Conservation (phyloP, 2,329 filamentous ascomycete species). For the Trichothecium roseum region DNA sequence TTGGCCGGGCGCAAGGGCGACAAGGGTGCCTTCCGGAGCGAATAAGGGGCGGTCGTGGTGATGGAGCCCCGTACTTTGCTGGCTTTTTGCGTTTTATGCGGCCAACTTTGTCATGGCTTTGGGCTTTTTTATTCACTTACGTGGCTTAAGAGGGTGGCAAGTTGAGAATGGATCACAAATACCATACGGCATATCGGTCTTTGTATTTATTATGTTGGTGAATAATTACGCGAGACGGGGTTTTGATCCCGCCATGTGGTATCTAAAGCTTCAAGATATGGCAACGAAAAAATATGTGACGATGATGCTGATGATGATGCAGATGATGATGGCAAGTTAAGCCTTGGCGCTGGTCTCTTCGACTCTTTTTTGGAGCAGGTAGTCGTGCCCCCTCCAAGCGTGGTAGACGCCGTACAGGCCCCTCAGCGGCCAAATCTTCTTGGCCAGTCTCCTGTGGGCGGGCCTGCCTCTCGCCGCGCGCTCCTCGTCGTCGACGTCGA, state of each 20-base stretch:
- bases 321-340: no score
- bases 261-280: not conserved
- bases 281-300: conserved; percentile 2
- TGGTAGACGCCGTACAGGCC: conserved; percentile 36
- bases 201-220: no score
- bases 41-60: conserved; percentile 5
- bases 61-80: conserved; percentile 13
- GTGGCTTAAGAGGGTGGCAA: no score
- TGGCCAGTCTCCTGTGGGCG: conserved; percentile 17
- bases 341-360: not conserved
- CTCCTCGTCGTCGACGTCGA: conserved; percentile 27
- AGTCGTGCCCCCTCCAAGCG: conserved; percentile 33
- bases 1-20: conserved; percentile 3
- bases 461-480: conserved; percentile 12
- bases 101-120: no score
- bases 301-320: no score
- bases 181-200: no score
- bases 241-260: no score
- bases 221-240: no score
- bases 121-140: no score
- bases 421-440: conserved; percentile 28
- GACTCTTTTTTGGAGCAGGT: conserved; percentile 26
- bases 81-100: no score
- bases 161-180: no score
- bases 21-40: not conserved